A percentile compares a stretch with the other conserved stretches of the same genome.
Conservation (phyloP, 257 asterid species). For the Craterostigma plantagineum region DNA sequence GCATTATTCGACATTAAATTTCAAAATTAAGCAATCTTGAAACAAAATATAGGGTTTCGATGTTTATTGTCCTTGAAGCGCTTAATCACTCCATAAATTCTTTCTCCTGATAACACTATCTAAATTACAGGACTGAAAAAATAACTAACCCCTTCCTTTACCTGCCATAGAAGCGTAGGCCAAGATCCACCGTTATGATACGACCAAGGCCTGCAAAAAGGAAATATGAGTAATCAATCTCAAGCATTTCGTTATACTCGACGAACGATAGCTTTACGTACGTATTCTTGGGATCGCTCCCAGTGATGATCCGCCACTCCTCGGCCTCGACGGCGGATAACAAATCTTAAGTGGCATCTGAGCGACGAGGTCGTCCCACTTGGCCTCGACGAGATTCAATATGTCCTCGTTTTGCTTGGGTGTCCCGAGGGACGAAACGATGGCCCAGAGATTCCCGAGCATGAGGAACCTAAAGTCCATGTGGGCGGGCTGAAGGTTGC, state of each 20-base stretch:
- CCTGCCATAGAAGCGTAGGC: conserved; percentile 90
- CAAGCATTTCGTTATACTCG: no score
- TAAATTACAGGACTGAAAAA: background rate
- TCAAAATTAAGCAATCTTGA: no score
- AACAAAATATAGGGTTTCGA: no score
- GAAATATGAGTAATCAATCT: no score
- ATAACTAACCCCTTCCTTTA: conserved; percentile 8
- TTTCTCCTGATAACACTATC: no score
- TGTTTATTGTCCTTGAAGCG: no score
- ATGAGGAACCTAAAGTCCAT: conserved; percentile 90
- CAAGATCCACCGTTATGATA: conserved; percentile 89
- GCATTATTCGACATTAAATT: no score
- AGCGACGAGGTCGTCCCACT: conserved; percentile 77
- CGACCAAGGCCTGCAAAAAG: conserved; percentile 56
- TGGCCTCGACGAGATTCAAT: conserved; percentile 53
- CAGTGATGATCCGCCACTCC: conserved; percentile 86
- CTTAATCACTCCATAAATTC: no score
- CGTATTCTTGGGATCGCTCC: conserved; percentile 91
- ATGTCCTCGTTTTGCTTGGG: conserved; percentile 64
- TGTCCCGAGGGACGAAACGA: conserved; percentile 70
- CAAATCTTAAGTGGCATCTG: conserved; percentile 77
- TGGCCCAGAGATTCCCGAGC: conserved; percentile 79
- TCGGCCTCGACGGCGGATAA: conserved; percentile 65
- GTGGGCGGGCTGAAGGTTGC: conserved; percentile 84
- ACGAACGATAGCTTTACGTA: no score